phyloP scores from a whole-genome alignment of 2,329 filamentous ascomycete species.

The Mycosphaerelloides madeirae region DNA sequence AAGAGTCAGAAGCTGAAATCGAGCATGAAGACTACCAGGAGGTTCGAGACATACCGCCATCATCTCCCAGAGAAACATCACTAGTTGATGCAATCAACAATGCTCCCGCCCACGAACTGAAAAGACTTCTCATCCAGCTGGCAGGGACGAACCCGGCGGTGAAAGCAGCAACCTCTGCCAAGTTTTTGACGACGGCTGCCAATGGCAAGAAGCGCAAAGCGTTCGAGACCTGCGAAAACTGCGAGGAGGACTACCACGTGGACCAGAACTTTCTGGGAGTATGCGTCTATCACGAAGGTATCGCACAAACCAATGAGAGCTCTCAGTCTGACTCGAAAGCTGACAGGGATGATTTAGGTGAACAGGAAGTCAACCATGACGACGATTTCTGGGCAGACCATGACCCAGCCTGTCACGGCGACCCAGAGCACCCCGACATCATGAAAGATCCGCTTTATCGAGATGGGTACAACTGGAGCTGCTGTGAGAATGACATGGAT shows the following conservation, averaged over 20 bases:
- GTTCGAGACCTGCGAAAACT: conserved; percentile 7
- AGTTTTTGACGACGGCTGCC: not conserved
- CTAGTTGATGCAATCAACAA: not conserved
- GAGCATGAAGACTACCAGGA: not conserved
- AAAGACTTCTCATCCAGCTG: not conserved
- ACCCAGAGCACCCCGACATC: conserved; percentile 24
- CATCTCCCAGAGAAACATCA: not conserved
- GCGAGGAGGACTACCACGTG: not conserved
- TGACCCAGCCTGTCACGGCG: conserved; percentile 28
- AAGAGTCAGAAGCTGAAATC: too few species aligned
- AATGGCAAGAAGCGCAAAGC: conserved; percentile 16
- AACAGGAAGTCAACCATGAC: conserved; percentile 23
- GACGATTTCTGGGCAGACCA: conserved; percentile 29
- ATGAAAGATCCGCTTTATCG: not conserved
- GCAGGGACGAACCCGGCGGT: not conserved
- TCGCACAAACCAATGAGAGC: not conserved
- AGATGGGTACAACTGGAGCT: conserved; percentile 23
- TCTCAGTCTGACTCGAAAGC: too few species aligned
- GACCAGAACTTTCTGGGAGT: not conserved
- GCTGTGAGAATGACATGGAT: conserved; percentile 21
- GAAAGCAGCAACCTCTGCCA: not conserved
- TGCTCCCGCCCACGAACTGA: not conserved
- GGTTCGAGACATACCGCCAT: not conserved
- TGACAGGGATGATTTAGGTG: conserved; percentile 13
- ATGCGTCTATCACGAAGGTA: conserved; percentile 2